phyloP scores from a whole-genome alignment of 2,329 filamentous ascomycete genomes.

The Parascedosporium putredinis region DNA sequence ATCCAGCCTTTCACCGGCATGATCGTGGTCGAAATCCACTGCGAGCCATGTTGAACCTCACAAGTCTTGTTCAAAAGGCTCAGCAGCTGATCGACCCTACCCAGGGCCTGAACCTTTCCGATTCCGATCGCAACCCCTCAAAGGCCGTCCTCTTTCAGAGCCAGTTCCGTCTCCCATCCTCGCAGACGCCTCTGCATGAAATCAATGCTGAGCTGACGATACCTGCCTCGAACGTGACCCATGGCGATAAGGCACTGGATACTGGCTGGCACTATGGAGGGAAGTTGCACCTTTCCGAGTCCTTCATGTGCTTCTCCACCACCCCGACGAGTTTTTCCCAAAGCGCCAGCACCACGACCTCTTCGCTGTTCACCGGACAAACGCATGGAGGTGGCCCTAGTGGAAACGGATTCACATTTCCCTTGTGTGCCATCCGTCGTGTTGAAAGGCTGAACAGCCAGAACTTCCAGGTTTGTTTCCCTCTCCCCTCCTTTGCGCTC shows the following conservation, averaged over 20 bases:
- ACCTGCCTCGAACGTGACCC: constrained; percentile 54
- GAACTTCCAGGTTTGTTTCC: constrained; percentile 54
- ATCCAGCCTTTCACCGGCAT: constrained; percentile 10
- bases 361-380: constrained; percentile 80
- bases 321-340: constrained; percentile 79
- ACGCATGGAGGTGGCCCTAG: constrained; percentile 87
- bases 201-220: constrained; percentile 94
- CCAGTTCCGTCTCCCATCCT: constrained; percentile 89
- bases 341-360: constrained; percentile 67
- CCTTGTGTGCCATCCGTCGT: constrained; percentile 79
- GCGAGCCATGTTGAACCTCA: constrained; percentile 47
- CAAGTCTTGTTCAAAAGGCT: constrained; percentile 87
- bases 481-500: background rate
- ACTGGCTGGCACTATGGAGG: constrained; percentile 83
- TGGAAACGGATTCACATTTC: constrained; percentile 91
- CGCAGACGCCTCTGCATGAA: constrained; percentile 88
- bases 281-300: constrained; percentile 86
- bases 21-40: constrained; percentile 15
- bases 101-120: constrained; percentile 60
- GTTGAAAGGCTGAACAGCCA: constrained; percentile 91
- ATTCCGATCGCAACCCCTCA: constrained; percentile 71
- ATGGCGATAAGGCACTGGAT: constrained; percentile 60
- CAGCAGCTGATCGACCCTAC: constrained; percentile 90
- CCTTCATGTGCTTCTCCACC: constrained; percentile 94
- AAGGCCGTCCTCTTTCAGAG: constrained; percentile 89